Evolutionary conservation across 306 rosid genomes (phyloP), one percentile per base, ranked within the genome.

Genomic region (Castanea crenata): DNA sequence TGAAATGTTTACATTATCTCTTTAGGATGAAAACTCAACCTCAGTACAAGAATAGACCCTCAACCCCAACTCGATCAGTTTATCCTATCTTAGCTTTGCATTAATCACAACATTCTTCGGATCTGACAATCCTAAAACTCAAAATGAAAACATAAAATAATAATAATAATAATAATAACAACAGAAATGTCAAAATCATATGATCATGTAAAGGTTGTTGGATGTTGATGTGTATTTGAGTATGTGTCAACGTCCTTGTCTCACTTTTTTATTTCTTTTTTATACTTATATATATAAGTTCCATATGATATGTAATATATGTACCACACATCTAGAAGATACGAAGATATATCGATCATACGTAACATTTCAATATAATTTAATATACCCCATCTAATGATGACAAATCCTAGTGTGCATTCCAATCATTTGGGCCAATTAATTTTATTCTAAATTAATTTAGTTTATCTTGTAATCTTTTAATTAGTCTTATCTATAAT

Each of bases 401-500:
- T 57, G 59, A 80, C 78, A 44, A 44, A 76, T 71, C 61, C 56
- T 29, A 54, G 79, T 62, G 79, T 58, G 31, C 55, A 59, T 76
- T 57, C 78, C 81, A 84, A 84, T 79, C 79, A 84, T 80, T 84
- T 76, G 62, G 79, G 38, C 13, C 62, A 32, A 15, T 54, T 27
- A 12, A 18, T 23, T 74, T 21, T 54, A 41, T 38, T 72, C 35
- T 8, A 41, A 41, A 41, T 41, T 41, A 41, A 41, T 41, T 8
- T 12, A 67, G 65, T 54, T 59, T 20, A 23, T 59, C 65, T 23
- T 20, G 25, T 23, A 23, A 27, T 59, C 16, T 13, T 59, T 14
- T 8, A 41, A 41, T 59, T 59, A 10, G 15, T 12, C 27, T 23
- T 59, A 27, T 14, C 65, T 27, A 58, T 21, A 41, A 8, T 58